phyloP scores from a whole-genome alignment of 2,329 filamentous ascomycete genomes.

The Verticillium longisporum region DNA sequence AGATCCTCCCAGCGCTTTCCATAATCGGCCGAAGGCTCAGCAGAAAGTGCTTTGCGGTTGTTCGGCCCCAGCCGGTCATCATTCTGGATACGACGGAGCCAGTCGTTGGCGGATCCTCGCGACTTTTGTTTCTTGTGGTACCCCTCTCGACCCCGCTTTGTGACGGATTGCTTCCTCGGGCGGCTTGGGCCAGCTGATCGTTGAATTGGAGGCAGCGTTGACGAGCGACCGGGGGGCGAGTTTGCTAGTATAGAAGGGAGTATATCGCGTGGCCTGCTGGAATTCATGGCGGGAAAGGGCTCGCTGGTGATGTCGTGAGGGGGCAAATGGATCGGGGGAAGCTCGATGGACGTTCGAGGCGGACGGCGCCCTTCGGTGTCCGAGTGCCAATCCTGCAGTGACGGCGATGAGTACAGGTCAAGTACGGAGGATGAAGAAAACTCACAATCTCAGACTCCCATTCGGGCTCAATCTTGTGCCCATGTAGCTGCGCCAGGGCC shows the following conservation, averaged over 20 bases:
- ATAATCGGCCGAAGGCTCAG: constrained; percentile 74
- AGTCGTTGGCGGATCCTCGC: constrained; percentile 59
- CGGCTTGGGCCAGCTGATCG: constrained; percentile 57
- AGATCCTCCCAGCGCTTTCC: constrained; percentile 95
- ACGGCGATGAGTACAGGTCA: constrained; percentile 7
- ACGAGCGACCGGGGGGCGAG: constrained; percentile 80
- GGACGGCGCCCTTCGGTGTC: constrained; percentile 61
- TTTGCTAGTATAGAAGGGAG: constrained; percentile 75
- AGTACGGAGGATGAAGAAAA: constrained; percentile 12
- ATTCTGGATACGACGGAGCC: constrained; percentile 52
- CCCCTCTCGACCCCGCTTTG: constrained; percentile 66
- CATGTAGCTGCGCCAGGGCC: constrained; percentile 75
- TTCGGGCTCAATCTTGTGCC: constrained; percentile 67
- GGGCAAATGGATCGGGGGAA: constrained; percentile 59
- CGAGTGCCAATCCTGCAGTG: constrained; percentile 59
- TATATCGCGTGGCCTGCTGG: constrained; percentile 61
- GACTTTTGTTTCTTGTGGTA: constrained; percentile 80
- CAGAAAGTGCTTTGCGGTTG: constrained; percentile 77
- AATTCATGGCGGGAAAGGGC: constrained; percentile 57
- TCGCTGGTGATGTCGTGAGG: constrained; percentile 64
- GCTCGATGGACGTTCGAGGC: constrained; percentile 61
- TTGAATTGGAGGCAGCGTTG: constrained; percentile 79
- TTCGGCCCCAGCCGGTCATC: constrained; percentile 59
- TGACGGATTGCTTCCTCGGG: constrained; percentile 79
- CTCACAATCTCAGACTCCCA: constrained; percentile 74